These are phyloP conservation scores for Sergeia podlipaevii DNA, from an alignment of 208 protist genomes.

Conservation along the genomic window DNA sequence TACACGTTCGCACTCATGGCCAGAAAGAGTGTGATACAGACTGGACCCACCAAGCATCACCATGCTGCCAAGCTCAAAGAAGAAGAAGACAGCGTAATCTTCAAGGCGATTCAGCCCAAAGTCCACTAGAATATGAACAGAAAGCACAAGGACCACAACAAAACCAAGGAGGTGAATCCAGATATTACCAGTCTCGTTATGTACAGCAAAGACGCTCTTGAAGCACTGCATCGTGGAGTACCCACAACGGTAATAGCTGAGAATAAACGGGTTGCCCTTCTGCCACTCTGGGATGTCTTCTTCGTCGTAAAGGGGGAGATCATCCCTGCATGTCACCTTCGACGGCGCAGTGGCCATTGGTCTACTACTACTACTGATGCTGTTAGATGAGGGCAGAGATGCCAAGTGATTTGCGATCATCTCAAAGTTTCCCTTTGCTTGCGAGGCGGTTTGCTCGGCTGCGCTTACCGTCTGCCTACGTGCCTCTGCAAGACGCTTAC, in stretches of 20 bases:
- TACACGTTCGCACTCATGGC: constrained; percentile 21
- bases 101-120: neutral
- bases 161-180: constrained; percentile 55
- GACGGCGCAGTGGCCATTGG: too few relatives aligned
- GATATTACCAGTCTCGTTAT: constrained; percentile 69
- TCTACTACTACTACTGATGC: too few relatives aligned
- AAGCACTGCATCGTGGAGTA: constrained; percentile 40
- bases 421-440: too few relatives aligned
- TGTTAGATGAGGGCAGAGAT: too few relatives aligned
- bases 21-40: constrained; percentile 37
- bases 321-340: neutral
- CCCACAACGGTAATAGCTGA: constrained; percentile 28
- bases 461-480: too few relatives aligned
- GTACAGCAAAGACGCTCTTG: constrained; percentile 27
- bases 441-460: too few relatives aligned
- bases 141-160: constrained; percentile 18
- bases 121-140: constrained; percentile 17
- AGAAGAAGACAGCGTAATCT: constrained; percentile 19
- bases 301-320: constrained; percentile 22
- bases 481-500: too few relatives aligned
- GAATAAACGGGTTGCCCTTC: constrained; percentile 30
- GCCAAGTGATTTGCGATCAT: too few relatives aligned
- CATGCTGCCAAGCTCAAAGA: constrained; percentile 31
- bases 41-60: constrained; percentile 27
- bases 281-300: constrained; percentile 14